These are phyloP conservation scores for Phytophthora melonis DNA, from an alignment of 352 stramenopile genomes.

Conservation along the genomic window DNA sequence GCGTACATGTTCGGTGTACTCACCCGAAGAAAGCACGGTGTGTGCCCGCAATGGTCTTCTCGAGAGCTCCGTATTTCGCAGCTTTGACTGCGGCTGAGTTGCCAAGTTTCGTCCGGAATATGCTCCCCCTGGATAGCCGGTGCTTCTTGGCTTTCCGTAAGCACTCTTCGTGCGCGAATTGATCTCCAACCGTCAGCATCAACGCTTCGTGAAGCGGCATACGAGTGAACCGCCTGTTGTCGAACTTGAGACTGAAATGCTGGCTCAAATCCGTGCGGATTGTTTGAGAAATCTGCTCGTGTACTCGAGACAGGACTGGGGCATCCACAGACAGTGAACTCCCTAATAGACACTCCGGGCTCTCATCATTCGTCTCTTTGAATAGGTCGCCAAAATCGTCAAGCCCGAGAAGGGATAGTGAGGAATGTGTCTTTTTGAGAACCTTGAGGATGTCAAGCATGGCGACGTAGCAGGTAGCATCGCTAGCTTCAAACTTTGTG, in stretches of 20 bases:
- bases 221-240: slow-evolving; percentile 51
- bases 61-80: slow-evolving; percentile 18
- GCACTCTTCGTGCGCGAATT: slow-evolving; percentile 36
- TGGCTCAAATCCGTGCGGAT: slow-evolving; percentile 70
- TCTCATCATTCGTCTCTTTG: slow-evolving; percentile 42
- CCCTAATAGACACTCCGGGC: slow-evolving; percentile 15
- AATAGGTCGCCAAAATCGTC: slow-evolving; percentile 48
- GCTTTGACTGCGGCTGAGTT: slow-evolving; percentile 15
- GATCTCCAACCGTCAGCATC: slow-evolving; percentile 29
- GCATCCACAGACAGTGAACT: slow-evolving; percentile 27
- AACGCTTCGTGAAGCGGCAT: slow-evolving; percentile 41
- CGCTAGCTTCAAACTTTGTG: slow-evolving; percentile 63
- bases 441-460: slow-evolving; percentile 47
- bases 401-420: slow-evolving; percentile 36
- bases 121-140: slow-evolving; percentile 12
- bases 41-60: slow-evolving; percentile 29
- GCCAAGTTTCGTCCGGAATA: slow-evolving; percentile 23
- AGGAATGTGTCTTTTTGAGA: slow-evolving; percentile 45
- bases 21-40: slow-evolving; percentile 39
- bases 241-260: slow-evolving; percentile 60
- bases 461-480: slow-evolving; percentile 64
- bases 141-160: slow-evolving; percentile 36
- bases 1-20: not conserved
- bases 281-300: slow-evolving; percentile 53
- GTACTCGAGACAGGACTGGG: slow-evolving; percentile 46